Evolutionary conservation across 768 basidiomycete species (phyloP).

Genomic region (Serendipita indica): DNA sequence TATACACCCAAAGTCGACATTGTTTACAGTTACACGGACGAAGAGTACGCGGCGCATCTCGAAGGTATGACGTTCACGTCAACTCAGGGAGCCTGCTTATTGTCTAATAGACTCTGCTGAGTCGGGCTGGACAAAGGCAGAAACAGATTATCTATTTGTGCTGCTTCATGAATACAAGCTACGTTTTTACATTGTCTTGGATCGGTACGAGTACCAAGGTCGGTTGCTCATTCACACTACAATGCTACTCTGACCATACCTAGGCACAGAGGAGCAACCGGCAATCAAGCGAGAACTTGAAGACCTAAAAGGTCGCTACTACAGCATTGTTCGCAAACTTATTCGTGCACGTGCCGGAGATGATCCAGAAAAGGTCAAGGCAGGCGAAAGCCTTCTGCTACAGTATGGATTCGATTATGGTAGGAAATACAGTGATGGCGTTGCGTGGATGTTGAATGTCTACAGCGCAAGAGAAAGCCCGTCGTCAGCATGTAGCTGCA

Average conservation of each 20-base stretch:
- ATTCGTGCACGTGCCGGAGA: slow-evolving; percentile 72
- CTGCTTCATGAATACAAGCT: slow-evolving; percentile 70
- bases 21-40: slow-evolving; percentile 59
- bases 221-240: slow-evolving; percentile 13
- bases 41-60: slow-evolving; percentile 73
- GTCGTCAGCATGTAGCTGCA: slow-evolving; percentile 74
- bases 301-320: slow-evolving; percentile 93
- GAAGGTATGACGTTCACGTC: slow-evolving; percentile 35
- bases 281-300: slow-evolving; percentile 19
- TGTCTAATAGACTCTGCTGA: slow-evolving; percentile 29
- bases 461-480: slow-evolving; percentile 72
- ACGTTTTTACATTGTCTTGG: slow-evolving; percentile 79
- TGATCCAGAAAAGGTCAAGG: slow-evolving; percentile 46
- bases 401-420: slow-evolving; percentile 84
- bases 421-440: too few species aligned
- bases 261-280: not conserved
- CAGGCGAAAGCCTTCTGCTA: not conserved
- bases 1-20: slow-evolving; percentile 46
- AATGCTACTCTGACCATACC: not conserved
- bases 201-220: slow-evolving; percentile 77
- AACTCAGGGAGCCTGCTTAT: not conserved
- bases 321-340: slow-evolving; percentile 76
- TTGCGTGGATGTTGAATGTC: too few species aligned
- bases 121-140: slow-evolving; percentile 77
- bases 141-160: slow-evolving; percentile 83